Evolutionary conservation across 139 green algal genomes (phyloP), one percentile per base, ranked within the genome.

Genomic region (Parachlorella kessleri): DNA sequence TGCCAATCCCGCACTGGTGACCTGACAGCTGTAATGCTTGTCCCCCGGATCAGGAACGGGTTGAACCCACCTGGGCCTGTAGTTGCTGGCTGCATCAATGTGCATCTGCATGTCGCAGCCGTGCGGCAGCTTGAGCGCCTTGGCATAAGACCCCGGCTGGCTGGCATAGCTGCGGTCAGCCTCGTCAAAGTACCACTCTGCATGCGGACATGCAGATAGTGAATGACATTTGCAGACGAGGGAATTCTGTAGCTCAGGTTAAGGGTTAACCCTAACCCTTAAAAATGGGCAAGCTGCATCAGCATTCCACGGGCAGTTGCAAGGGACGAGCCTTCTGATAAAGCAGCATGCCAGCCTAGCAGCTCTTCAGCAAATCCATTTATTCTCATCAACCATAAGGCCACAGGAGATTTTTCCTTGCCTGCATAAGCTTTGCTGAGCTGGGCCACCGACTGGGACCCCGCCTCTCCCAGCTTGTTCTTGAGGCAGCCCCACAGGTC

Each of bases 41-140:
- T n/a, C n/a, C n/a, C n/a, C n/a, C n/a, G n/a, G n/a, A n/a, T n/a
- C n/a, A n/a, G n/a, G n/a, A n/a, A n/a, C n/a, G n/a, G n/a, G n/a
- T n/a, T n/a, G n/a, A n/a, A n/a, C n/a, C n/a, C n/a, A 59, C 48
- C 48, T 59, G 48, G 48, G 14, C 48, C 48, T 59, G 48, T 59
- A 59, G 14, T 18, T 18, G 48, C 21, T 59, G 48, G 14, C 21
- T 14, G 40, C 30, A 3, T 72, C 64, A 5, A 79, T 53, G 74
- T 26, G 55, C 64, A 79, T 59, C 64, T 73, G 36, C 74, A 79
- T 35, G 40, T 72, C 66, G 33, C 38, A 40, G 40, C 40, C 63
- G 26, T 66, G 41, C 14, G 64, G 74, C 63, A 79, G 63, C 21
- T 33, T 63, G 9, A 65, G 38, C 63, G 74, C 74, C 7, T 3